Conservation (phyloP, 257 asterid genomes). For the Primulina huaijiensis region DNA sequence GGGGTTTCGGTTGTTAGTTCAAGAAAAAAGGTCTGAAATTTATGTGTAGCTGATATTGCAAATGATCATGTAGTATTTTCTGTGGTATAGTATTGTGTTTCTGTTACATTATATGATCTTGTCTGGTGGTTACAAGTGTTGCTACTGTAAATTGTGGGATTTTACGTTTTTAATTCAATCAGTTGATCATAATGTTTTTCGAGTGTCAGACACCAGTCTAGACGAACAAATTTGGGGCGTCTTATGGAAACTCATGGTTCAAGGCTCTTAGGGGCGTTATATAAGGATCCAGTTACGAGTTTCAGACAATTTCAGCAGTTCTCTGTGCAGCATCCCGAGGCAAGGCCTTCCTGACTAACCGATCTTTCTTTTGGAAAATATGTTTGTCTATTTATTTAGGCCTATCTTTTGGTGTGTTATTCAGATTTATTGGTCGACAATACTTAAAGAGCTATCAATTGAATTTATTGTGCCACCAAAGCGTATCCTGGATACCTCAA, state of each 20-base stretch:
- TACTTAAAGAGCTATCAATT: conserved; percentile 59
- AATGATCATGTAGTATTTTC: neutral
- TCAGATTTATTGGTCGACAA: conserved; percentile 75
- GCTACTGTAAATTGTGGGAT: conserved; percentile 4
- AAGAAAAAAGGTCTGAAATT: neutral
- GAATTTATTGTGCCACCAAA: conserved; percentile 53
- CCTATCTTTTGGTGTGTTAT: conserved; percentile 12
- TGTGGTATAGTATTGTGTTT: neutral
- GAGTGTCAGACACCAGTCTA: conserved; percentile 49
- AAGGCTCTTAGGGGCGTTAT: conserved; percentile 51
- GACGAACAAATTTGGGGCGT: conserved; percentile 74
- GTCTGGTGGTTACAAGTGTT: neutral
- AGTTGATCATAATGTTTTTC: conserved; percentile 17
- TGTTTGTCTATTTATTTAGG: conserved; percentile 1
- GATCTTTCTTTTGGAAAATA: conserved; percentile 9
- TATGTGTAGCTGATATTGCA: neutral
- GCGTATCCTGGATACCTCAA: conserved; percentile 65
- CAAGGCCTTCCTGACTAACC: conserved; percentile 27
- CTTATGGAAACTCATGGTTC: conserved; percentile 81
- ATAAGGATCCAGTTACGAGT: conserved; percentile 78
- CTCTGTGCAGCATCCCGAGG: conserved; percentile 84
- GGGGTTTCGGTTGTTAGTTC: neutral
- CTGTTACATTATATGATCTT: neutral
- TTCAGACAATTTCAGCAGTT: conserved; percentile 64
- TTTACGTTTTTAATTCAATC: neutral